Percentiles rank a stretch among this genome's conserved stretches.
These are phyloP conservation scores for Pseudofabraea citricarpa DNA, from an alignment of 2,329 filamentous ascomycete genomes.

Conservation along the genomic window DNA sequence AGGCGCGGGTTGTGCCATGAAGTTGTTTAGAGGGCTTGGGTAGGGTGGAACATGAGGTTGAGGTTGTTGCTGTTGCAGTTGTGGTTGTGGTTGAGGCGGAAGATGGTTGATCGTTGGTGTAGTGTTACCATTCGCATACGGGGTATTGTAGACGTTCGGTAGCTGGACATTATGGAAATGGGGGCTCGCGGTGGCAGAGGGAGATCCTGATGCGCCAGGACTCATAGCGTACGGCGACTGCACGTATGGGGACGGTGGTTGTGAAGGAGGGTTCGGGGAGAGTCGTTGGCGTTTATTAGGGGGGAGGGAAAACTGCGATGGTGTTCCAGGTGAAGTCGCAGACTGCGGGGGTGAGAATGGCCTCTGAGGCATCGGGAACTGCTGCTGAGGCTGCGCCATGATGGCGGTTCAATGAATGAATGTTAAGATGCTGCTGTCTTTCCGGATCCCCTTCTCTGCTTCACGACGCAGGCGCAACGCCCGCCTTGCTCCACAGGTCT, in stretches of 20 bases:
- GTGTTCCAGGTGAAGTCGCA: conserved; percentile 55
- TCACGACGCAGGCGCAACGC: conserved; percentile 27
- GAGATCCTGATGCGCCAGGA: conserved; percentile 31
- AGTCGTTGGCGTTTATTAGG: conserved; percentile 70
- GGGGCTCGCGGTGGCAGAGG: conserved; percentile 21
- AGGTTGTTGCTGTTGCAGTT: conserved; percentile 1
- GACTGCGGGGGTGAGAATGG: conserved; percentile 60
- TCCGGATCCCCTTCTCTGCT: conserved; percentile 15
- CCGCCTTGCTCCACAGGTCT: conserved; percentile 18
- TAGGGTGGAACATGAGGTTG: conserved; percentile 4
- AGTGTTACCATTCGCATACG: conserved; percentile 27
- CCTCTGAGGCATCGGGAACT: conserved; percentile 40
- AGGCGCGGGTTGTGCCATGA: conserved; percentile 5
- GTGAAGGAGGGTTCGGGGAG: conserved; percentile 64
- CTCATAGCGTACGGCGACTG: conserved; percentile 45
- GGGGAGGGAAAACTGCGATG: conserved; percentile 55
- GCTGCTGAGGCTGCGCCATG: conserved; percentile 30
- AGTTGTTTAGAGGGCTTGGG: conserved; percentile 17
- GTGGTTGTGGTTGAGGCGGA: conserved; percentile 12
- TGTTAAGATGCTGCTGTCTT: conserved; percentile 3
- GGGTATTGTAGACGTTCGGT: conserved; percentile 26
- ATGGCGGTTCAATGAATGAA: conserved; percentile 9
- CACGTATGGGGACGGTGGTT: conserved; percentile 59
- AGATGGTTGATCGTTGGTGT: conserved; percentile 20
- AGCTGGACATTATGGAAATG: conserved; percentile 26